Evolutionary conservation across 345 rosid genomes (phyloP).

Genomic region (Hibiscus mutabilis): DNA sequence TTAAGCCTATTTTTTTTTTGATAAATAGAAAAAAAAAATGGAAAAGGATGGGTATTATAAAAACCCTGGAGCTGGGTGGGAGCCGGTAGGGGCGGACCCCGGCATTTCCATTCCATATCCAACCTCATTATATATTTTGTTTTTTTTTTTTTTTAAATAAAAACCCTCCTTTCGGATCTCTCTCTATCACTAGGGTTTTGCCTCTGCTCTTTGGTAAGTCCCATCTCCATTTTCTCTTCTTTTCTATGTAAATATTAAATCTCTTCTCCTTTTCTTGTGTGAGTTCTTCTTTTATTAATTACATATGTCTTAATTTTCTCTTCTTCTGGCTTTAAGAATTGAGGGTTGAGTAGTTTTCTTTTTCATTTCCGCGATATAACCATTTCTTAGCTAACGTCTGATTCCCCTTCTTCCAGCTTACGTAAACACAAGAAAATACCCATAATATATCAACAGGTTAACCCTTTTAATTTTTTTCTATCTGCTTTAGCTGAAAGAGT

Average conservation of each 20-base stretch:
- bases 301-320: neutral
- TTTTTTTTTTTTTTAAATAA: neutral
- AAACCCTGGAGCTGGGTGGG: too few species aligned
- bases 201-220: constrained; percentile 2
- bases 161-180: neutral
- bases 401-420: neutral
- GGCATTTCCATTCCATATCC: too few species aligned
- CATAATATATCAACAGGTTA: neutral
- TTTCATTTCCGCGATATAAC: neutral
- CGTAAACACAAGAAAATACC: neutral
- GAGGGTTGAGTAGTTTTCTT: neutral
- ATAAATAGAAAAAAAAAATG: too few species aligned
- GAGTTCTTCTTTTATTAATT: neutral
- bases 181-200: constrained; percentile 5
- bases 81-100: too few species aligned
- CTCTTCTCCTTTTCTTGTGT: neutral
- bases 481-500: neutral
- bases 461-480: neutral
- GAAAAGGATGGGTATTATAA: too few species aligned
- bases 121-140: too few species aligned
- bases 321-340: neutral
- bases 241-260: neutral
- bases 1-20: too few species aligned
- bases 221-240: neutral
- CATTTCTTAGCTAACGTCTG: neutral